These are phyloP conservation scores for Trichothecium sympodiale DNA, from an alignment of 2,329 filamentous ascomycete genomes.

Conservation along the genomic window DNA sequence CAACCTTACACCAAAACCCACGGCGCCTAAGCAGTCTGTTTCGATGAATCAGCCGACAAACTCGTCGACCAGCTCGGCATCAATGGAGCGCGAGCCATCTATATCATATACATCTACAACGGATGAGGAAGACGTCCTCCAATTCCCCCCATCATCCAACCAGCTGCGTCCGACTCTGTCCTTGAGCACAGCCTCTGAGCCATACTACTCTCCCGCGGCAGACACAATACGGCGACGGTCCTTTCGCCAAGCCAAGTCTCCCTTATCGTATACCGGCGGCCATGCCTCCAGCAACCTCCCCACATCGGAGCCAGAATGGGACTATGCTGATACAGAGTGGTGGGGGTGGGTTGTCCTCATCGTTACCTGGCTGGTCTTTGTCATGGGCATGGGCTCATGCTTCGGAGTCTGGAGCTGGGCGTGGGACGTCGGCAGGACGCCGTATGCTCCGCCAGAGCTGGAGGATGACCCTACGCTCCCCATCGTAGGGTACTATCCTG, in stretches of 20 bases:
- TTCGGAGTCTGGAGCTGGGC: conserved; percentile 97
- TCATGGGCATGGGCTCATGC: conserved; percentile 92
- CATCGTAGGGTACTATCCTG: conserved; percentile 94
- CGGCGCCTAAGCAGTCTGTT: conserved; percentile 23
- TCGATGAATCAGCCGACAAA: not conserved
- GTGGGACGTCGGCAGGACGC: conserved; percentile 95
- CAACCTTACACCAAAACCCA: conserved; percentile 33
- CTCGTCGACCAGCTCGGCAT: not conserved
- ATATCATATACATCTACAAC: conserved; percentile 51
- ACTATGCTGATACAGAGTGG: conserved; percentile 91
- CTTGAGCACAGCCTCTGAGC: conserved; percentile 48
- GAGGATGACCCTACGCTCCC: conserved; percentile 92
- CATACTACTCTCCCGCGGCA: conserved; percentile 43
- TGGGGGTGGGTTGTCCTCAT: conserved; percentile 94
- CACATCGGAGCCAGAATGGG: conserved; percentile 54
- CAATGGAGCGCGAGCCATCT: conserved; percentile 9
- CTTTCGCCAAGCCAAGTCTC: conserved; percentile 45
- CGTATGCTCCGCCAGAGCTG: conserved; percentile 87
- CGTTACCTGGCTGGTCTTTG: conserved; percentile 91
- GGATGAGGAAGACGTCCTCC: conserved; percentile 70
- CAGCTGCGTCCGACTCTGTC: conserved; percentile 28
- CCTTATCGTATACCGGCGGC: conserved; percentile 33
- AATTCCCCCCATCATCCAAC: conserved; percentile 43
- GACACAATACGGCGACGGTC: conserved; percentile 27
- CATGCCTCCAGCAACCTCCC: conserved; percentile 29